Evolutionary conservation across 2,329 filamentous ascomycete species (phyloP).

Genomic region (Paradendryphiella salina): DNA sequence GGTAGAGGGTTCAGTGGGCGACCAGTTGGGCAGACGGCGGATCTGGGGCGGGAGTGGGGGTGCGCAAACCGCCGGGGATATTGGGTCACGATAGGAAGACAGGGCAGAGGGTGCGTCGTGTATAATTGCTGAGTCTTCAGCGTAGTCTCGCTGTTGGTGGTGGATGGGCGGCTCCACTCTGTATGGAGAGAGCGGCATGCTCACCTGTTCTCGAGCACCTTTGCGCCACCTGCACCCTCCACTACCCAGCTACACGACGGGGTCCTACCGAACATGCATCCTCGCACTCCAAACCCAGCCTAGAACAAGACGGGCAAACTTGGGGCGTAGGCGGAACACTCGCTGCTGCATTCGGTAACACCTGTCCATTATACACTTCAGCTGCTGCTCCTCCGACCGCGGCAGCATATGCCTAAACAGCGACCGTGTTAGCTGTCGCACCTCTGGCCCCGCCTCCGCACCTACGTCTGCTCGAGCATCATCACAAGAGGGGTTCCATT

Average conservation of each 20-base stretch:
- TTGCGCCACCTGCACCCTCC: conserved; percentile 14
- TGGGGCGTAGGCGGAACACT: neutral
- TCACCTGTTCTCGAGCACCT: conserved; percentile 9
- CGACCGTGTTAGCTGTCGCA: conserved; percentile 4
- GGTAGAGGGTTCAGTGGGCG: neutral
- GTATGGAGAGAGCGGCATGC: conserved; percentile 17
- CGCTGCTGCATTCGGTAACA: neutral
- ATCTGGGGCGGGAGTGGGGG: neutral
- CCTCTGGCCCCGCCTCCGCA: conserved; percentile 10
- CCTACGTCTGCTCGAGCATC: conserved; percentile 1
- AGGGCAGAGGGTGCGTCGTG: neutral
- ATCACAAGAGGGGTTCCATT: neutral
- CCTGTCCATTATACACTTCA: neutral
- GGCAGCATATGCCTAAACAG: conserved; percentile 2
- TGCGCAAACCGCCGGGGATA: neutral
- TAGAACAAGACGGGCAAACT: neutral
- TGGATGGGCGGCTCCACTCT: conserved; percentile 9
- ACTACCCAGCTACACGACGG: conserved; percentile 7
- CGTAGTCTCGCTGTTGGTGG: neutral
- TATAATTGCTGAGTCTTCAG: neutral
- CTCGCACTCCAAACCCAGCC: neutral
- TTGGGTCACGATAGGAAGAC: neutral
- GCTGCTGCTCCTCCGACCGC: neutral
- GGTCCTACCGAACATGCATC: conserved; percentile 6
- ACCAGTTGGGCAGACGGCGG: neutral